These are phyloP conservation scores for Nicotiana sylvestris DNA, from an alignment of 257 asterid genomes.

Conservation along the genomic window DNA sequence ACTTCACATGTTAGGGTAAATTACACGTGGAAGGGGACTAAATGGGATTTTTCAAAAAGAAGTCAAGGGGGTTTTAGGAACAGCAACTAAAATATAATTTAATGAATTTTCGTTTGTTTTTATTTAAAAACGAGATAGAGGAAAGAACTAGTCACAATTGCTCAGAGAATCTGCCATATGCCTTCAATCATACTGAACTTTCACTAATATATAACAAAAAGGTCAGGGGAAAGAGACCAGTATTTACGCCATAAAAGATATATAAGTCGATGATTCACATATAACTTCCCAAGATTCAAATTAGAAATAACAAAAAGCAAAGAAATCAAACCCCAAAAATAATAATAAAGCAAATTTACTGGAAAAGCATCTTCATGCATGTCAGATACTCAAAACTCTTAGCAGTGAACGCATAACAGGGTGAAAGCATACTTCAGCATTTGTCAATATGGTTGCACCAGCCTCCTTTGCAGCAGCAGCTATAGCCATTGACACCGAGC, in stretches of 20 bases:
- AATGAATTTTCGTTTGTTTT: neutral
- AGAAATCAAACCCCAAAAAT: neutral
- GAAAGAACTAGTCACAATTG: neutral
- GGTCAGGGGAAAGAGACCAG: neutral
- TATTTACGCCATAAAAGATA: neutral
- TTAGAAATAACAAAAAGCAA: neutral
- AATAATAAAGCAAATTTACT: neutral
- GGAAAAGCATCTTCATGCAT: neutral
- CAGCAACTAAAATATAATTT: neutral
- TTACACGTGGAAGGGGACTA: neutral
- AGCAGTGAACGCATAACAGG: slow-evolving; percentile 2
- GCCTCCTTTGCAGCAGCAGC: slow-evolving; percentile 80
- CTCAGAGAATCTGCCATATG: neutral
- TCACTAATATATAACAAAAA: neutral
- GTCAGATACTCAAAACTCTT: neutral
- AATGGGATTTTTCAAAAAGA: neutral
- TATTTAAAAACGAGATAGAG: neutral
- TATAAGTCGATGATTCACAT: neutral
- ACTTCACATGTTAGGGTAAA: neutral
- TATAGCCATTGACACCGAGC: slow-evolving; percentile 82
- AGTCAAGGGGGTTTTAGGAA: neutral
- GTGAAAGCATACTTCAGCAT: slow-evolving; percentile 63
- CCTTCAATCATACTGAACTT: neutral
- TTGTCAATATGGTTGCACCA: slow-evolving; percentile 74
- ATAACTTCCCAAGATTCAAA: neutral